These are phyloP conservation scores for Diutina sp. DNA, from an alignment of 1,139 yeast species.

Conservation along the genomic window DNA sequence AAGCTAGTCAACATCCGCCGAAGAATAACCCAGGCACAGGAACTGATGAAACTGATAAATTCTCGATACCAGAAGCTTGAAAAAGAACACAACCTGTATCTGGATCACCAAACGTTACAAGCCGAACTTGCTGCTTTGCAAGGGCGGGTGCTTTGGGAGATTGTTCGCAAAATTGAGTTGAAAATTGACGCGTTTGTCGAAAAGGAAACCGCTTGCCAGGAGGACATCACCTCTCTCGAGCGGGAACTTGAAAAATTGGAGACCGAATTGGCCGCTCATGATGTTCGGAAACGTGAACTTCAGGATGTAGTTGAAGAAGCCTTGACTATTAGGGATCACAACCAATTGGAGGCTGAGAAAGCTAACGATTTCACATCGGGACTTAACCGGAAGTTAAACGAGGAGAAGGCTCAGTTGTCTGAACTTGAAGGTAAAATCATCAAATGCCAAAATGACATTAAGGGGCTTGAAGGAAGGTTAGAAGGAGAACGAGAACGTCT, in stretches of 20 bases:
- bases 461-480: constrained; percentile 15
- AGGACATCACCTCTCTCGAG: constrained; percentile 10
- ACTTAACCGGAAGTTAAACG: no score
- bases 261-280: constrained; percentile 4
- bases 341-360: not conserved
- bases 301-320: not conserved
- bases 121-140: constrained; percentile 30
- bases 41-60: not conserved
- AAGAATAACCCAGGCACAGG: not conserved
- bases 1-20: not conserved
- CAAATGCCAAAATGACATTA: constrained; percentile 13
- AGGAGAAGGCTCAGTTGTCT: not conserved
- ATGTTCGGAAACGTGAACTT: not conserved
- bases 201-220: constrained; percentile 4
- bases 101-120: constrained; percentile 14
- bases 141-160: constrained; percentile 33
- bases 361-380: not conserved
- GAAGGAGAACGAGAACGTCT: constrained; percentile 18
- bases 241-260: constrained; percentile 9
- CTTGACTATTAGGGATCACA: not conserved
- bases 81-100: not conserved
- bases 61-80: not conserved
- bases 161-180: constrained; percentile 4
- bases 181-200: constrained; percentile 5
- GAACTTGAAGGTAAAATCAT: not conserved